Evolutionary conservation across 164 flowering plant genomes (phyloP).

Genomic region (Buxus sempervirens): DNA sequence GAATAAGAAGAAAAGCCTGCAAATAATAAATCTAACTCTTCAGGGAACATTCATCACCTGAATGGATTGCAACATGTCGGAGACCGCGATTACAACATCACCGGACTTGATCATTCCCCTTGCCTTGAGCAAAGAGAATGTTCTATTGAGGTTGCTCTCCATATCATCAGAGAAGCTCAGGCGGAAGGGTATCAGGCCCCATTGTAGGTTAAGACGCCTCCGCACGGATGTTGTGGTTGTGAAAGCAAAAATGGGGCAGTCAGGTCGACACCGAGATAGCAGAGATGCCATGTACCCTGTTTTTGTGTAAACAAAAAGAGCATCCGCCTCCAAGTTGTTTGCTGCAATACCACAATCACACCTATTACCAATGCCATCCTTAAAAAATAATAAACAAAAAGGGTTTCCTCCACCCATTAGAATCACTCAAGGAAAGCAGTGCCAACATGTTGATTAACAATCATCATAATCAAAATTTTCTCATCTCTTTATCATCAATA

Average conservation of each 20-base stretch:
- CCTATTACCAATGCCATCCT: background rate
- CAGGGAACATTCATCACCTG: slow-evolving; percentile 96
- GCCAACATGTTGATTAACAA: no score
- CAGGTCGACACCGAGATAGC: slow-evolving; percentile 92
- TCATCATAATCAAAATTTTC: no score
- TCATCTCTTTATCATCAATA: no score
- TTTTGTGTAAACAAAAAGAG: slow-evolving; percentile 85
- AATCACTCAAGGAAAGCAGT: no score
- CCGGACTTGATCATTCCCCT: slow-evolving; percentile 92
- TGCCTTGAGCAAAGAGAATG: slow-evolving; percentile 84
- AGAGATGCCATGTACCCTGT: slow-evolving; percentile 96
- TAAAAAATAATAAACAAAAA: background rate
- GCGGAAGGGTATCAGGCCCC: slow-evolving; percentile 95
- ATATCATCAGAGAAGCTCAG: slow-evolving; percentile 83
- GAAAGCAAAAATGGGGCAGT: slow-evolving; percentile 96
- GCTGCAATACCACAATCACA: slow-evolving; percentile 47
- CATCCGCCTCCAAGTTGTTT: slow-evolving; percentile 85
- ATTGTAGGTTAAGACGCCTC: slow-evolving; percentile 85
- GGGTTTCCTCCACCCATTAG: no score
- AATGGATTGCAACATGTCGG: slow-evolving; percentile 93
- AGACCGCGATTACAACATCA: slow-evolving; percentile 87
- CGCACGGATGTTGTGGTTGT: slow-evolving; percentile 70
- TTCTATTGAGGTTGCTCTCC: slow-evolving; percentile 90
- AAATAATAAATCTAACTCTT: background rate
- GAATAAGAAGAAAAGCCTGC: no score